Evolutionary conservation across 2,329 filamentous ascomycete genomes (phyloP), one percentile per base, ranked within the genome.

Genomic region (Epicoccum sorghinum): DNA sequence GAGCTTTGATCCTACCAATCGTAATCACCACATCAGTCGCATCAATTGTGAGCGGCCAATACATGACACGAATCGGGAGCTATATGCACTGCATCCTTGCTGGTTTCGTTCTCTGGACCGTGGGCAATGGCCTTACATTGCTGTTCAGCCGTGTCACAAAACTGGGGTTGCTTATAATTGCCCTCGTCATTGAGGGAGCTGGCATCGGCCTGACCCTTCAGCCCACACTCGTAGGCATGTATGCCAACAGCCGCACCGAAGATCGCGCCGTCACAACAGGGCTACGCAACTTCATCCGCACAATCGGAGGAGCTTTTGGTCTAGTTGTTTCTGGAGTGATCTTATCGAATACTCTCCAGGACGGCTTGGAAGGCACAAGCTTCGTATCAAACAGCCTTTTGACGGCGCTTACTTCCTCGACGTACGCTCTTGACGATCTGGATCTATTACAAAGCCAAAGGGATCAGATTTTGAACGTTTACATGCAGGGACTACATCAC

Each of bases 261-360:
- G 82, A 86, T 32, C 79, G 86, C 18, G 86, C 86, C 1, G 82
- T 88, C 1, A 80, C 86, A 23, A 87, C 86, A 29, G 83, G 82
- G 2, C 79, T 82, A 46, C 78, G 86, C 2, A 88, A 88, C 61
- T 88, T 88, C 65, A 78, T 86, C 58, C 81, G 86, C 7, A 82
- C 80, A 37, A 73, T 84, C 2, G 85, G 86, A 7, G 85, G 84
- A 23, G 77, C 84, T 0, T 77, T 80, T n/a, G 85, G 85, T 0
- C 76, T 88, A 0, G 84, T 83, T 0, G 72, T 86, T n/a, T 61
- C 59, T 37, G 60, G 58, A 5, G 56, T 57, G 7, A 56, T 63
- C 8, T 50, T 65, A 13, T 58, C 61, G 8, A 65, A 62, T n/a
- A 60, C 60, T 5, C 57, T 65, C 1, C 58, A 56, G 9, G 33